A percentile compares a stretch with the other conserved stretches of the same genome.
Evolutionary conservation across 2,329 filamentous ascomycete species (phyloP).

Genomic region (Fusarium buxicola): DNA sequence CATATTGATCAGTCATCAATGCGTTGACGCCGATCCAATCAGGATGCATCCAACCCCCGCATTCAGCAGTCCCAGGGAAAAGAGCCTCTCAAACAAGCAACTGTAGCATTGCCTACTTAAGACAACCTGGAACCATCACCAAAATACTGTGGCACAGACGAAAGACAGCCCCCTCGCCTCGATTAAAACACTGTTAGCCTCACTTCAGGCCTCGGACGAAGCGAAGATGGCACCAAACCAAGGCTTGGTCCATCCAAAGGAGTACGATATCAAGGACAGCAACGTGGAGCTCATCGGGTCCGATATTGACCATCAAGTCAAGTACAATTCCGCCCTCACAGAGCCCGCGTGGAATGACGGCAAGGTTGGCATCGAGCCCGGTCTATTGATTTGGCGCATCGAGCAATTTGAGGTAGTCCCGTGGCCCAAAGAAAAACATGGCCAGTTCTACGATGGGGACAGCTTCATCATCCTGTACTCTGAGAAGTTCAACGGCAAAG

Average conservation of each 20-base stretch:
- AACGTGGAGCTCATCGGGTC: slow-evolving; percentile 75
- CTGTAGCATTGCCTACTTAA: slow-evolving; percentile 11
- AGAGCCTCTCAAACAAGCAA: slow-evolving; percentile 3
- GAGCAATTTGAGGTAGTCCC: slow-evolving; percentile 73
- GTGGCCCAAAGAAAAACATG: slow-evolving; percentile 67
- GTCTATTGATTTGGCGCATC: slow-evolving; percentile 73
- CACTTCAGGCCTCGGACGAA: neutral
- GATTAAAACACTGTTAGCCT: neutral
- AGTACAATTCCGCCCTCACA: slow-evolving; percentile 72
- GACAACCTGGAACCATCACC: slow-evolving; percentile 7
- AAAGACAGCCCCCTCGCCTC: neutral
- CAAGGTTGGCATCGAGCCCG: slow-evolving; percentile 62
- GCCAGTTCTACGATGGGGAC: slow-evolving; percentile 74
- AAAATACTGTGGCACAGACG: slow-evolving; percentile 4
- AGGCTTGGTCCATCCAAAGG: slow-evolving; percentile 70
- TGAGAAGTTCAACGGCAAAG: slow-evolving; percentile 61
- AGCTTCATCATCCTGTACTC: slow-evolving; percentile 75
- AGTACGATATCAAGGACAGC: slow-evolving; percentile 76
- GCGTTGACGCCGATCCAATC: slow-evolving; percentile 33
- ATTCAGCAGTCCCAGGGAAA: slow-evolving; percentile 31
- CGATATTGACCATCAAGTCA: slow-evolving; percentile 74
- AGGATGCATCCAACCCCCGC: slow-evolving; percentile 34
- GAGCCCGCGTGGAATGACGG: slow-evolving; percentile 76
- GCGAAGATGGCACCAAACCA: slow-evolving; percentile 68
- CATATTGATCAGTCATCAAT: slow-evolving; percentile 36